Evolutionary conservation across 2,329 filamentous ascomycete genomes (phyloP).

Genomic region (Dactylellina parvicollis): DNA sequence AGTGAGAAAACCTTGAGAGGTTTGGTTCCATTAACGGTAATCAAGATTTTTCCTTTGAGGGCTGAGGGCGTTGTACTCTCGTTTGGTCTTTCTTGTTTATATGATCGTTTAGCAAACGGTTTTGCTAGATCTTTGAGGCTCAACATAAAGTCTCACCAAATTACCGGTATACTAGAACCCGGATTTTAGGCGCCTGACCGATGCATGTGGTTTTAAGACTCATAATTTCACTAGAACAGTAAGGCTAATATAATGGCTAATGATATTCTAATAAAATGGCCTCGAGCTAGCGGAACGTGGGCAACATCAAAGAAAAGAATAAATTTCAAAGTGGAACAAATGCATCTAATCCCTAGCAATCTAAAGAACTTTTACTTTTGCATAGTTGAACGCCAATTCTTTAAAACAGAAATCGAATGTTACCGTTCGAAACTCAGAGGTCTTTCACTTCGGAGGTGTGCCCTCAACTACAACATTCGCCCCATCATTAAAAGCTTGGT

Average conservation of each 20-base stretch:
- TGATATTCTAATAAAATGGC: neutral
- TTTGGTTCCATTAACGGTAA: neutral
- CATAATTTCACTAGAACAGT: too few relatives aligned
- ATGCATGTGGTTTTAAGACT: too few relatives aligned
- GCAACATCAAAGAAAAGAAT: neutral
- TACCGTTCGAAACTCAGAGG: too few relatives aligned
- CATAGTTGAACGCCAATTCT: too few relatives aligned
- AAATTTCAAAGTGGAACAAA: too few relatives aligned
- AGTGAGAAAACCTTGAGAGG: slow-evolving; percentile 65
- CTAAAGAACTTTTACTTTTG: too few relatives aligned
- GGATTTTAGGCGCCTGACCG: too few relatives aligned
- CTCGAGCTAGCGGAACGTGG: neutral
- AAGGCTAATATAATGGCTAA: too few relatives aligned
- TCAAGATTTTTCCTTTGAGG: neutral
- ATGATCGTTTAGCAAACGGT: slow-evolving; percentile 11
- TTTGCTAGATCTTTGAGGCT: slow-evolving; percentile 24
- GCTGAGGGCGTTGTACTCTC: neutral
- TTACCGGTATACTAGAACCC: neutral
- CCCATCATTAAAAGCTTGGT: slow-evolving; percentile 2
- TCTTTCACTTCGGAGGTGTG: neutral
- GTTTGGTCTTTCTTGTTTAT: slow-evolving; percentile 6
- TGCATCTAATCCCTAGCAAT: too few relatives aligned
- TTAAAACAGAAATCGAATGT: too few relatives aligned
- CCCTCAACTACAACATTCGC: slow-evolving; percentile 18
- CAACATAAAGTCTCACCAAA: slow-evolving; percentile 21